Conservation (phyloP, 805 yeast species). For the Myxozyma udenii region DNA sequence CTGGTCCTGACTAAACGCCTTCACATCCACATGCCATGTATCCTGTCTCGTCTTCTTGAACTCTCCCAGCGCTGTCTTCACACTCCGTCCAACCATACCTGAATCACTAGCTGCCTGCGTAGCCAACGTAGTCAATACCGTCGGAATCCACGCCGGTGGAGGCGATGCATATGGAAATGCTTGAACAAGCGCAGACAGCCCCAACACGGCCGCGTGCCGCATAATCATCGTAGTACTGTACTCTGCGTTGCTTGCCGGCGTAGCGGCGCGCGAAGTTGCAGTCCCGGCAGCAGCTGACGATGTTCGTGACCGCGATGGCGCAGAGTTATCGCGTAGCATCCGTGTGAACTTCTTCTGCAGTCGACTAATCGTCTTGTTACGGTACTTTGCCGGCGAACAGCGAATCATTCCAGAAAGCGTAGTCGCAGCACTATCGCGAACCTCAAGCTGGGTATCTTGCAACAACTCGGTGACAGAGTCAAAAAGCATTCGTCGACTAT, state of each 20-base stretch:
- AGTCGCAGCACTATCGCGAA: conserved; percentile 67
- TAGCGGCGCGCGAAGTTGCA: conserved; percentile 11
- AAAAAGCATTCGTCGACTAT: conserved; percentile 52
- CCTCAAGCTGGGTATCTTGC: conserved; percentile 64
- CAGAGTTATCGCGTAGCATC: conserved; percentile 41
- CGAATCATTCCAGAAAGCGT: conserved; percentile 82
- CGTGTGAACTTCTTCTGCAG: conserved; percentile 48
- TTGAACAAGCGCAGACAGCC: conserved; percentile 79
- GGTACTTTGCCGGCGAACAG: conserved; percentile 49
- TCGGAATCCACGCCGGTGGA: conserved; percentile 87
- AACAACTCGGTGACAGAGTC: conserved; percentile 52
- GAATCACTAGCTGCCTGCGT: conserved; percentile 66
- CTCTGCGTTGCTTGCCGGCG: conserved; percentile 19
- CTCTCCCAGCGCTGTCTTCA: conserved; percentile 73
- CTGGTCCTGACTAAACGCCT: conserved; percentile 70
- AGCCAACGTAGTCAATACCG: conserved; percentile 64
- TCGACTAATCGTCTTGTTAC: conserved; percentile 40
- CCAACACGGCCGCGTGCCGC: conserved; percentile 83
- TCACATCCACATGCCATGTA: conserved; percentile 89
- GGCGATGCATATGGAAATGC: conserved; percentile 92
- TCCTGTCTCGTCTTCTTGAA: conserved; percentile 92
- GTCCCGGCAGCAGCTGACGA: conserved; percentile 12
- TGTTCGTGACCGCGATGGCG: conserved; percentile 21
- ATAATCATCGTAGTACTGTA: conserved; percentile 42
- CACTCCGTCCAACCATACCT: conserved; percentile 78